Evolutionary conservation across 805 yeast genomes (phyloP).

Genomic region (Tetrapisispora nanseiensis): DNA sequence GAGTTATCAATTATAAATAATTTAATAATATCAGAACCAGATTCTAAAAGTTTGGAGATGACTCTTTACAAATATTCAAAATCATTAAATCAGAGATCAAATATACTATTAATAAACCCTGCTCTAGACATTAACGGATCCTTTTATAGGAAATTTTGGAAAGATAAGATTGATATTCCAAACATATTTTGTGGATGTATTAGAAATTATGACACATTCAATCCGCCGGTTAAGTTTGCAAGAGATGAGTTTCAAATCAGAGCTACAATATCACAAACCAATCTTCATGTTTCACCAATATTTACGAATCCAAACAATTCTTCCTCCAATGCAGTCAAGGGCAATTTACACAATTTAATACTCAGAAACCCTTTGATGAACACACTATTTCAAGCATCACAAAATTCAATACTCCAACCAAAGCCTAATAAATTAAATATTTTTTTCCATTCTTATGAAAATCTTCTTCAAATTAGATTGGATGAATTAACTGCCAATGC

Average conservation of each 20-base stretch:
- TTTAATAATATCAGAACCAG: conserved; percentile 51
- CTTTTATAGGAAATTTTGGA: conserved; percentile 47
- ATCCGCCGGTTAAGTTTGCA: conserved; percentile 1
- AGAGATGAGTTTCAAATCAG: conserved; percentile 8
- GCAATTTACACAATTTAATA: too few relatives aligned
- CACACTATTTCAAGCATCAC: conserved; percentile 2
- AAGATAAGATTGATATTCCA: conserved; percentile 38
- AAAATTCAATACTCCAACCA: conserved; percentile 1
- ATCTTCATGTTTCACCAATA: conserved; percentile 6
- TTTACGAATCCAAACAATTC: too few relatives aligned
- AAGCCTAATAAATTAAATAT: background rate
- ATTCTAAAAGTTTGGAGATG: conserved; percentile 42
- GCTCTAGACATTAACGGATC: conserved; percentile 57
- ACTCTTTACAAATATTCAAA: conserved; percentile 42
- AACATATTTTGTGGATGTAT: conserved; percentile 44
- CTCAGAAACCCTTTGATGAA: conserved; percentile 4
- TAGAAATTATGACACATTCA: conserved; percentile 1
- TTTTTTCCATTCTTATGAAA: conserved; percentile 13
- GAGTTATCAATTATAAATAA: conserved; percentile 33
- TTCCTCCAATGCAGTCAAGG: too few relatives aligned
- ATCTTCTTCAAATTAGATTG: conserved; percentile 13
- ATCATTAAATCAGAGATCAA: conserved; percentile 37
- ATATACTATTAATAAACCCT: conserved; percentile 55
- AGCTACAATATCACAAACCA: conserved; percentile 1
- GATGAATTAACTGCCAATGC: conserved; percentile 19